Conservation (phyloP, 1,284 basidiomycete genomes). For the Ganoderma meredithae region DNA sequence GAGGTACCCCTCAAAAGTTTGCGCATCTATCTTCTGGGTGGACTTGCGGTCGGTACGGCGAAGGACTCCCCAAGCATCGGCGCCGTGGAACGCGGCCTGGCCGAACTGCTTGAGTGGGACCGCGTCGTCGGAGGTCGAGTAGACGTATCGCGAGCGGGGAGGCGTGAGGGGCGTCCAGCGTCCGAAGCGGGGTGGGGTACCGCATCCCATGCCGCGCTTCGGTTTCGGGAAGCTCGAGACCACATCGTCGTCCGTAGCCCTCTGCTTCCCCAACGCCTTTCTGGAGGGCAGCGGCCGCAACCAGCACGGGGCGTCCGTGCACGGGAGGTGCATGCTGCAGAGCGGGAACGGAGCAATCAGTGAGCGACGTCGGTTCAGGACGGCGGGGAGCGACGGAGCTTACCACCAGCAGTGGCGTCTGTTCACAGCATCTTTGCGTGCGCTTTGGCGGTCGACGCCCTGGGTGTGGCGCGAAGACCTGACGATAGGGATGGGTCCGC, state of each 20-base stretch:
- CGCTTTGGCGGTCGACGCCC: background rate
- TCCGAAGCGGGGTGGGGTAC: background rate
- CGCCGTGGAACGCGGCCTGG: slow-evolving; percentile 8
- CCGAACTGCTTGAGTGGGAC: slow-evolving; percentile 4
- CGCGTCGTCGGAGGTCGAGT: background rate
- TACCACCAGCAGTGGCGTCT: background rate
- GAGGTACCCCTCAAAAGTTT: background rate
- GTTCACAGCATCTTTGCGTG: background rate
- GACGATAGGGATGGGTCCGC: background rate
- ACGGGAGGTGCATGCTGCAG: background rate
- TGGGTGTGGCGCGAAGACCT: background rate
- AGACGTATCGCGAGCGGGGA: background rate
- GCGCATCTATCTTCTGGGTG: background rate
- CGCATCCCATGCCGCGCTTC: background rate
- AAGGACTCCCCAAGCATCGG: slow-evolving; percentile 3
- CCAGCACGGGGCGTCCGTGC: background rate
- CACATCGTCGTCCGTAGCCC: too few relatives aligned
- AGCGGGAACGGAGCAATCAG: too few relatives aligned
- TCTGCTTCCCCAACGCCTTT: background rate
- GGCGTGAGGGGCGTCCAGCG: background rate
- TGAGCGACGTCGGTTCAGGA: too few relatives aligned
- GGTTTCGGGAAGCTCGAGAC: too few relatives aligned
- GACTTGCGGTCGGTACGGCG: background rate
- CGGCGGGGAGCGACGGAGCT: background rate
- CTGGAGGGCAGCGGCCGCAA: background rate